phyloP scores from a whole-genome alignment of 805 yeast genomes.

The Tetrapisispora pingtungensis region DNA sequence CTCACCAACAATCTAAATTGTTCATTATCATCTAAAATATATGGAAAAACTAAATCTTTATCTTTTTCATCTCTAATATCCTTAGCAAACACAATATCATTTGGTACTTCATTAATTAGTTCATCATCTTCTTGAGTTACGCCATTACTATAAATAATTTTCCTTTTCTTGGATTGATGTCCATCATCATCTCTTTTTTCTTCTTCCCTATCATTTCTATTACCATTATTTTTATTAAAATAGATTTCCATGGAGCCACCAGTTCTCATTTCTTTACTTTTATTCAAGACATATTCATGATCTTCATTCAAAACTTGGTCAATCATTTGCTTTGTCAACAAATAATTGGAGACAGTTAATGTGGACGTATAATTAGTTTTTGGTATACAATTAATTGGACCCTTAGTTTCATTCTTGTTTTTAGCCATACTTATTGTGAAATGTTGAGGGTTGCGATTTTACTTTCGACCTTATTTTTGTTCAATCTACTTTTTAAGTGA shows the following conservation, averaged over 20 bases:
- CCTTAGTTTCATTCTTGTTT: constrained; percentile 22
- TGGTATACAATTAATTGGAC: constrained; percentile 26
- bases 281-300: constrained; percentile 28
- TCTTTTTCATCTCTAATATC: constrained; percentile 16
- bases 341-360: constrained; percentile 22
- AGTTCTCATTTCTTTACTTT: constrained; percentile 22
- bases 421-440: neutral
- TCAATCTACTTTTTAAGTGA: too few species aligned
- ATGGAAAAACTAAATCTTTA: constrained; percentile 9
- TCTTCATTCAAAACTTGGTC: constrained; percentile 28
- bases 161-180: neutral
- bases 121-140: neutral
- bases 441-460: too few species aligned
- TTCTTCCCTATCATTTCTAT: neutral
- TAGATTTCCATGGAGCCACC: constrained; percentile 26
- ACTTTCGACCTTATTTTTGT: too few species aligned
- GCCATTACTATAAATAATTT: neutral
- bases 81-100: constrained; percentile 17
- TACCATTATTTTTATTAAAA: neutral
- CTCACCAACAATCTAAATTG: constrained; percentile 54
- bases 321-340: constrained; percentile 25
- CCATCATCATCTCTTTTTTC: too few species aligned
- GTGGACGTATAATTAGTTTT: constrained; percentile 22
- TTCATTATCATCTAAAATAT: constrained; percentile 42
- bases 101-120: constrained; percentile 20